These are phyloP conservation scores for Dipteronia sinensis DNA, from an alignment of 345 rosid genomes.

Conservation along the genomic window DNA sequence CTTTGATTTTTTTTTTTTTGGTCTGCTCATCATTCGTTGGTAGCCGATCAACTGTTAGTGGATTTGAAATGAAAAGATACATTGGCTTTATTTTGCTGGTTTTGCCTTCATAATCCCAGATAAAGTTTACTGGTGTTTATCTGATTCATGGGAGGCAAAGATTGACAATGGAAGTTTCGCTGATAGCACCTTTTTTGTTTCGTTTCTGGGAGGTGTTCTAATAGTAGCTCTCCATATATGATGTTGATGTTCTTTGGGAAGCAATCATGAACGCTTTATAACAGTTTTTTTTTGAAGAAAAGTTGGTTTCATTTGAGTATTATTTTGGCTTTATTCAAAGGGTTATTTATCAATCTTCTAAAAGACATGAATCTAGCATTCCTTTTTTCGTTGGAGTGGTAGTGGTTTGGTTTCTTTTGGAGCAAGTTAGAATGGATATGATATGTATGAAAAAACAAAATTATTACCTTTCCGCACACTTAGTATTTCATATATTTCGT, in stretches of 20 bases:
- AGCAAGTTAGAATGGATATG: background rate
- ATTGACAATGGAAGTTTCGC: conserved; percentile 35
- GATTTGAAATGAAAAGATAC: background rate
- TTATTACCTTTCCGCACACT: background rate
- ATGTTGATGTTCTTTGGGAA: background rate
- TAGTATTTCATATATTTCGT: background rate
- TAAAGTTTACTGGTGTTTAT: conserved; percentile 30
- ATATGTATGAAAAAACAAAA: background rate
- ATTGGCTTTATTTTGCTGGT: background rate
- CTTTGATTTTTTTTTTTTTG: background rate
- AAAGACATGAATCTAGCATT: background rate
- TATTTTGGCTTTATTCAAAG: background rate
- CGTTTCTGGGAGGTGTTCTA: conserved; percentile 34
- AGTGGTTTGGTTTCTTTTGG: background rate
- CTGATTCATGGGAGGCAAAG: conserved; percentile 54
- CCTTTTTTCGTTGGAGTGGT: background rate
- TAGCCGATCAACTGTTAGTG: background rate
- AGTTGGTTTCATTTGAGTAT: background rate
- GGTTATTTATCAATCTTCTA: background rate
- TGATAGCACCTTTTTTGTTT: conserved; percentile 35
- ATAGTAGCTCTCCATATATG: conserved; percentile 41
- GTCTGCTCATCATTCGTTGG: background rate
- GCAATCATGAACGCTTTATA: background rate
- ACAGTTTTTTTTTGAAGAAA: background rate
- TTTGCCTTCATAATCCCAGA: conserved; percentile 39